Conservation (phyloP, 2,329 filamentous ascomycete genomes). For the Lachnellula hyalina region DNA sequence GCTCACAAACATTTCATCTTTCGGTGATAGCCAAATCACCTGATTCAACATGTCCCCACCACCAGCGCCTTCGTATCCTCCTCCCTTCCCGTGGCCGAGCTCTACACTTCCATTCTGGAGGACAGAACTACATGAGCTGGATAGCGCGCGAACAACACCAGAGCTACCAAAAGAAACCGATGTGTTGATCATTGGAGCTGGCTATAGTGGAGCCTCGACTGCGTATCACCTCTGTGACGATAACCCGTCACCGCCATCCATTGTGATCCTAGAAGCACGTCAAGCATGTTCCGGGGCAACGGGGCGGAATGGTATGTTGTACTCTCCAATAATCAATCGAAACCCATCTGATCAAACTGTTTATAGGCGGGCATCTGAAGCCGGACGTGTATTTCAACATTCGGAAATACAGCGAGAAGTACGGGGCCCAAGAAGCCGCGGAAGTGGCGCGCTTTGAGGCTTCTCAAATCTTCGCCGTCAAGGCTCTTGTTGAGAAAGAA, state of each 20-base stretch:
- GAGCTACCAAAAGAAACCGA: constrained; percentile 16
- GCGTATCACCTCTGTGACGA: constrained; percentile 29
- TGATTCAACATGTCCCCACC: no score
- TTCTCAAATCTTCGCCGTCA: constrained; percentile 36
- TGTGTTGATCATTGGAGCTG: constrained; percentile 24
- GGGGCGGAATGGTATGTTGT: constrained; percentile 38
- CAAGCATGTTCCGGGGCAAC: constrained; percentile 39
- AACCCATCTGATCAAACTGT: neutral
- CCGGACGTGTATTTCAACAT: constrained; percentile 38
- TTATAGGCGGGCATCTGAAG: constrained; percentile 37
- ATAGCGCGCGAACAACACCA: constrained; percentile 14
- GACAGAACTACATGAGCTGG: constrained; percentile 12
- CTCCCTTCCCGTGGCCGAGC: neutral
- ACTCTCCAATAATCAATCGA: neutral
- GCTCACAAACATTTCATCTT: no score
- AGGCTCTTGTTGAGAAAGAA: constrained; percentile 35
- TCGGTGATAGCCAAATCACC: no score
- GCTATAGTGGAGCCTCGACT: constrained; percentile 13
- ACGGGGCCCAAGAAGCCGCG: constrained; percentile 33
- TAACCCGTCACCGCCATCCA: constrained; percentile 19
- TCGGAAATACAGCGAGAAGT: constrained; percentile 27
- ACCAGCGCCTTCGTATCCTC: neutral
- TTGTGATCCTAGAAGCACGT: constrained; percentile 36
- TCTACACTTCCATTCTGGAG: constrained; percentile 13
- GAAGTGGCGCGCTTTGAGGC: constrained; percentile 38